Conservation (phyloP, 495 filamentous ascomycete genomes). For the Friedmanniomyces endolithicus region DNA sequence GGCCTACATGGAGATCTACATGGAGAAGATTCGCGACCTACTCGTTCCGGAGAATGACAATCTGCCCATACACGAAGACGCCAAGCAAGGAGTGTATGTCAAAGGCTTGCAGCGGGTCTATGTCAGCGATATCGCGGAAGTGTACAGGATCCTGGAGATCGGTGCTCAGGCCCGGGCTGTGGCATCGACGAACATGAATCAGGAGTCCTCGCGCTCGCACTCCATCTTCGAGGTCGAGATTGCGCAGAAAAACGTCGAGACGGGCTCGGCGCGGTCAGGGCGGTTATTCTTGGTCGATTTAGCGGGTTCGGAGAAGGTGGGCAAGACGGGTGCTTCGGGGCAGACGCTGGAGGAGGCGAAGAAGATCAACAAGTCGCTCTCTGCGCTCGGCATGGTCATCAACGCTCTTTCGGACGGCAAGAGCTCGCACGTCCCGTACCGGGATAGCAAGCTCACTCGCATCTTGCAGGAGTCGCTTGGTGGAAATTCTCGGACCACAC, state of each 20-base stretch:
- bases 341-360: constrained; percentile 97
- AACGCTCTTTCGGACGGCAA: constrained; percentile 95
- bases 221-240: constrained; percentile 97
- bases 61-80: constrained; percentile 91
- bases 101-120: constrained; percentile 93
- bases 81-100: constrained; percentile 90
- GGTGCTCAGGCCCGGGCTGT: constrained; percentile 81
- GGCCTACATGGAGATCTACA: constrained; percentile 99
- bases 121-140: constrained; percentile 87
- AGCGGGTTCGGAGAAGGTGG: constrained; percentile 95
- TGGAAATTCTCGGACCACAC: constrained; percentile 90
- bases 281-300: constrained; percentile 95
- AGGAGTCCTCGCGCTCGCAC: constrained; percentile 95
- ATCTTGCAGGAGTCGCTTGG: constrained; percentile 93
- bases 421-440: constrained; percentile 93
- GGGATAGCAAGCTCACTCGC: constrained; percentile 94
- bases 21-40: constrained; percentile 94
- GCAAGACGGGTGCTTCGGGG: constrained; percentile 94
- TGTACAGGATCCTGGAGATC: constrained; percentile 92
- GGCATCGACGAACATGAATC: constrained; percentile 99
- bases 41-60: constrained; percentile 89
- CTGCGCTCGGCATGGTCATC: constrained; percentile 96
- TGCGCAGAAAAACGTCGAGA: constrained; percentile 95
- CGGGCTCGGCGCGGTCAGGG: constrained; percentile 89
- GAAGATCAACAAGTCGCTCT: constrained; percentile 99